A percentile compares a stretch with the other conserved stretches of the same genome.
Evolutionary conservation across 768 basidiomycete genomes (phyloP).

Genomic region (Mycena floridula): DNA sequence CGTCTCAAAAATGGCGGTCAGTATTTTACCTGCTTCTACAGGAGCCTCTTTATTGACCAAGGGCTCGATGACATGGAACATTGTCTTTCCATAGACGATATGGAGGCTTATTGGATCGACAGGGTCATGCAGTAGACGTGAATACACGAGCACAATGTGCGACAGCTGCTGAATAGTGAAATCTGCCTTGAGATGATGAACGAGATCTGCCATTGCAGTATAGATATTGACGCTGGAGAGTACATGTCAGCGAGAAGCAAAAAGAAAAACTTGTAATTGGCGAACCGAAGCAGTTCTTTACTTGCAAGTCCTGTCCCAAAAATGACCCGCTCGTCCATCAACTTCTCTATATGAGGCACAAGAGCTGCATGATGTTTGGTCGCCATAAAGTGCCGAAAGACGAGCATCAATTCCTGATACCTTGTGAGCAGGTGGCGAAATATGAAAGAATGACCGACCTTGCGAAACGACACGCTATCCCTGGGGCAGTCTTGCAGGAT

Average conservation of each 20-base stretch:
- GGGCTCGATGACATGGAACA: constrained; percentile 83
- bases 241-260: constrained; percentile 7
- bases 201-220: constrained; percentile 85
- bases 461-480: constrained; percentile 75
- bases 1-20: constrained; percentile 73
- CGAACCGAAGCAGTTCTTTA: constrained; percentile 78
- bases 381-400: constrained; percentile 83
- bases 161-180: constrained; percentile 71
- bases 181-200: constrained; percentile 85
- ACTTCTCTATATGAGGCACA: constrained; percentile 77
- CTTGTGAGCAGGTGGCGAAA: constrained; percentile 1
- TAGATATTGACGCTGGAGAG: constrained; percentile 65
- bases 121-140: constrained; percentile 84
- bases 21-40: constrained; percentile 60
- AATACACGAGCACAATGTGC: constrained; percentile 77
- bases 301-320: constrained; percentile 80
- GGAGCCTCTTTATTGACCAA: constrained; percentile 71
- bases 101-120: constrained; percentile 77
- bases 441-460: constrained; percentile 38
- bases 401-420: constrained; percentile 81
- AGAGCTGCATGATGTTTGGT: constrained; percentile 75
- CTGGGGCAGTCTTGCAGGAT: constrained; percentile 91
- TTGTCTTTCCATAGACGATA: constrained; percentile 87
- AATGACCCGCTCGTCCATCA: constrained; percentile 86
- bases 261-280: background rate